These are phyloP conservation scores for Beauveria brongniartii DNA, from an alignment of 2,329 filamentous ascomycete genomes.

Conservation along the genomic window DNA sequence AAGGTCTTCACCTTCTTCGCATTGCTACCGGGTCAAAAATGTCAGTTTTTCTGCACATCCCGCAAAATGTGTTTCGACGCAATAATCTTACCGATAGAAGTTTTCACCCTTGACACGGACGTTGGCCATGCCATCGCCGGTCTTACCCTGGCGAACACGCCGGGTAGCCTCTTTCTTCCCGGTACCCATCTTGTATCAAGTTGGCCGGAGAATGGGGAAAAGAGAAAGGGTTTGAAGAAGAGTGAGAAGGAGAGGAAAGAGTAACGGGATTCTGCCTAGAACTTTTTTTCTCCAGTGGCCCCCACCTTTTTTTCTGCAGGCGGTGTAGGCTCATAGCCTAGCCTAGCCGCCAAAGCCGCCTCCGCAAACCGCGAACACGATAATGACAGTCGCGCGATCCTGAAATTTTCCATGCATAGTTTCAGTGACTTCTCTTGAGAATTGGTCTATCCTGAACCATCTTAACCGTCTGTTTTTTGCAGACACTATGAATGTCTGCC, in stretches of 20 bases:
- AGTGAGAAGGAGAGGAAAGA: constrained; percentile 6
- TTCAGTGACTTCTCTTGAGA: too few relatives aligned
- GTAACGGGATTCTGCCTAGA: not conserved
- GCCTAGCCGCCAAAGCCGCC: too few relatives aligned
- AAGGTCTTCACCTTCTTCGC: constrained; percentile 84
- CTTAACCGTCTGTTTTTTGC: too few relatives aligned
- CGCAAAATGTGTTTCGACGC: not conserved
- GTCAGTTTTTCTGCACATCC: not conserved
- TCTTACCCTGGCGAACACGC: constrained; percentile 77
- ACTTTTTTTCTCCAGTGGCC: constrained; percentile 5
- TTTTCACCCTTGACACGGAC: constrained; percentile 95
- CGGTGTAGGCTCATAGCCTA: not conserved
- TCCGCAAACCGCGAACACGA: too few relatives aligned
- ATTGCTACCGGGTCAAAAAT: constrained; percentile 28
- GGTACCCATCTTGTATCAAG: constrained; percentile 60
- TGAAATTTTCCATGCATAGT: too few relatives aligned
- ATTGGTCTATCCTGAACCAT: too few relatives aligned
- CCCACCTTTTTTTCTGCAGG: constrained; percentile 10
- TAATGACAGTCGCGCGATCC: too few relatives aligned
- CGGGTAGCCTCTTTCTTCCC: constrained; percentile 86
- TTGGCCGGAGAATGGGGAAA: not conserved
- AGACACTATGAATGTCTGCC: not conserved
- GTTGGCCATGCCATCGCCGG: constrained; percentile 80
- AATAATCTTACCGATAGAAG: constrained; percentile 70
- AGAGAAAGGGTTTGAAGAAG: not conserved